Percentiles rank a stretch among this genome's conserved stretches.
Evolutionary conservation across 2,329 filamentous ascomycete species (phyloP).

Genomic region (Cryoendolithus antarcticus): DNA sequence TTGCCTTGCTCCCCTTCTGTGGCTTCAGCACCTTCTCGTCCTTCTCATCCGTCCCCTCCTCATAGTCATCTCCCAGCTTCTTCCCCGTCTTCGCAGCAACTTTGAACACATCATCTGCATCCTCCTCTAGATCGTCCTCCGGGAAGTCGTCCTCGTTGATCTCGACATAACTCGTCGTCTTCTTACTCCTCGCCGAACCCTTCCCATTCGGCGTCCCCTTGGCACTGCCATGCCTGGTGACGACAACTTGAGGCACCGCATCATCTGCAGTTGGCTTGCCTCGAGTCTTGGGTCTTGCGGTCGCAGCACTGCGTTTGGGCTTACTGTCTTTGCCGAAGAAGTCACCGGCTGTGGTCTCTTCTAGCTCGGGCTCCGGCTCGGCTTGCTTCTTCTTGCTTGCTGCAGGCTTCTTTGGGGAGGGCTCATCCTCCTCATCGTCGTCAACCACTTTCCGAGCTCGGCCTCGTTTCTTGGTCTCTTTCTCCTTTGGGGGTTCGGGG

Average conservation of each 20-base stretch:
- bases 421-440: conserved; percentile 65
- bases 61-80: conserved; percentile 55
- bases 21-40: conserved; percentile 57
- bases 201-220: conserved; percentile 26
- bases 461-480: conserved; percentile 31
- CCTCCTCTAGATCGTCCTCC: conserved; percentile 32
- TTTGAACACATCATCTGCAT: conserved; percentile 72
- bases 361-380: conserved; percentile 18
- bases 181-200: conserved; percentile 29
- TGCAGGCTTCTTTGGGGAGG: conserved; percentile 44
- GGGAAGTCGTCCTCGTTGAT: conserved; percentile 24
- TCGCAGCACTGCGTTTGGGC: conserved; percentile 35
- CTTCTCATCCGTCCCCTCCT: conserved; percentile 48
- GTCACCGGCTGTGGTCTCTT: conserved; percentile 48
- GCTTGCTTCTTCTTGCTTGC: conserved; percentile 21
- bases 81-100: conserved; percentile 51
- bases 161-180: conserved; percentile 28
- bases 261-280: conserved; percentile 10
- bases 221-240: conserved; percentile 12
- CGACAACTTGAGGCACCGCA: conserved; percentile 4
- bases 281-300: conserved; percentile 12
- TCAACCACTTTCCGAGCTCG: conserved; percentile 56
- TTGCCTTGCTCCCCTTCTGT: conserved; percentile 13
- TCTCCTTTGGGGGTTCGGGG: conserved; percentile 25
- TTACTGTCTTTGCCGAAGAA: conserved; percentile 48